Evolutionary conservation across 129 eudicot genomes (phyloP).

Genomic region (Apium graveolens): DNA sequence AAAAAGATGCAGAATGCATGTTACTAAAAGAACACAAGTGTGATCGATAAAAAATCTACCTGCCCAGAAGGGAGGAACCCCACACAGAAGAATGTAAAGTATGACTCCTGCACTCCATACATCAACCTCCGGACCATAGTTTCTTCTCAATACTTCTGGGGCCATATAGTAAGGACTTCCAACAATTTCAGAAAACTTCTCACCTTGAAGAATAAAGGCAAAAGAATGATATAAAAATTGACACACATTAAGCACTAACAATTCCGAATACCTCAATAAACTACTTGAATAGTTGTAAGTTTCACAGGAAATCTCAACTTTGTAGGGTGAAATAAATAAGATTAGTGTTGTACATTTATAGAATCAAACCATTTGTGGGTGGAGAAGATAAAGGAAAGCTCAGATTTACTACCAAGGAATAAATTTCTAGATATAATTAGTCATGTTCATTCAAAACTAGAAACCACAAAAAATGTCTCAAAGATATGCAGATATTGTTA

Average conservation of each 20-base stretch:
- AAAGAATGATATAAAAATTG: not conserved
- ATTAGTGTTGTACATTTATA: not conserved
- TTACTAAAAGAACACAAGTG: not conserved
- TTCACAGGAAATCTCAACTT: not conserved
- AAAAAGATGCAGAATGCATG: not conserved
- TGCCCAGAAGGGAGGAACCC: conserved; percentile 99
- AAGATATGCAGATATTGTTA: not conserved
- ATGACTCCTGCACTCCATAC: conserved; percentile 98
- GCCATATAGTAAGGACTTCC: conserved; percentile 97
- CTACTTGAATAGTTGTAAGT: not conserved
- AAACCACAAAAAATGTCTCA: not conserved
- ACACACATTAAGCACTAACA: not conserved
- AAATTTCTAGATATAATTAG: not conserved
- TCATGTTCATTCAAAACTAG: not conserved
- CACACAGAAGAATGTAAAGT: conserved; percentile 79
- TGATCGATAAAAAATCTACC: conserved; percentile 29
- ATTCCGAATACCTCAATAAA: not conserved
- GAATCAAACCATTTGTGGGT: too few relatives aligned
- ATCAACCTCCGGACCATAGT: conserved; percentile 91
- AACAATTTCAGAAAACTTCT: conserved; percentile 86
- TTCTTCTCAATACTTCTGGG: conserved; percentile 75
- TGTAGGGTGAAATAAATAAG: not conserved
- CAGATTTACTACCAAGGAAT: not conserved
- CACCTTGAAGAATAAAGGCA: conserved; percentile 39
- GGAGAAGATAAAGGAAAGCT: not conserved